Evolutionary conservation across 495 filamentous ascomycete species (phyloP).

Genomic region (Talaromyces stipitatus): DNA sequence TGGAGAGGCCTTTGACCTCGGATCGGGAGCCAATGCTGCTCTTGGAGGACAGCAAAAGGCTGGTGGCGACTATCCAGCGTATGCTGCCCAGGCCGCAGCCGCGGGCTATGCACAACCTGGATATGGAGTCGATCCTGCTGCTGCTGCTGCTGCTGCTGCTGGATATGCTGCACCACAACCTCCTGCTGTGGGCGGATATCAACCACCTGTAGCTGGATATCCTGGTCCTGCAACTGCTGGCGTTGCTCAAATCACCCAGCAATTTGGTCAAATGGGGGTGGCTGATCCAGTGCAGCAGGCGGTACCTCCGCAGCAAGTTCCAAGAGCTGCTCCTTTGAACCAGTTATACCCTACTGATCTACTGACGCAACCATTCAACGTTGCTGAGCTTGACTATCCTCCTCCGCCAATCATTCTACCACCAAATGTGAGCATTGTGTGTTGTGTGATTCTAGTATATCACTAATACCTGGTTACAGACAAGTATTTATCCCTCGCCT

Average conservation of each 20-base stretch:
- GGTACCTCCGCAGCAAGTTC: conserved; percentile 42
- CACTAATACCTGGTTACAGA: conserved; percentile 44
- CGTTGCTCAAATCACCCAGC: conserved; percentile 70
- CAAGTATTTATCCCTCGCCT: conserved; percentile 86
- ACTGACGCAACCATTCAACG: conserved; percentile 86
- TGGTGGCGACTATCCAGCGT: conserved; percentile 50
- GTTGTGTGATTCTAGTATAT: not conserved
- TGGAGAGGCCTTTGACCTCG: conserved; percentile 89
- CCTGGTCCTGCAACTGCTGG: conserved; percentile 45
- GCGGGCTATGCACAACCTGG: conserved; percentile 47
- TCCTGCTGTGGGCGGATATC: conserved; percentile 47
- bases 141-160: too few relatives aligned
- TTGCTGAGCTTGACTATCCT: conserved; percentile 82
- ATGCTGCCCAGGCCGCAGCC: conserved; percentile 40
- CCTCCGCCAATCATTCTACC: conserved; percentile 89
- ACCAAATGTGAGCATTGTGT: conserved; percentile 61
- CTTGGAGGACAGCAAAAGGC: conserved; percentile 48
- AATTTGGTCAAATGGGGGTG: conserved; percentile 75
- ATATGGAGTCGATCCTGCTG: conserved; percentile 44
- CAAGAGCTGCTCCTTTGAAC: conserved; percentile 59
- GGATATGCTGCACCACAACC: conserved; percentile 17
- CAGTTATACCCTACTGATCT: conserved; percentile 89
- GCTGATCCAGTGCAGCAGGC: conserved; percentile 50
- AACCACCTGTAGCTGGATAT: conserved; percentile 61
- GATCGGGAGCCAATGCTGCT: conserved; percentile 77